Evolutionary conservation across 192 early-diverging fungal genomes (phyloP).

Genomic region (Backusella morwellensis): DNA sequence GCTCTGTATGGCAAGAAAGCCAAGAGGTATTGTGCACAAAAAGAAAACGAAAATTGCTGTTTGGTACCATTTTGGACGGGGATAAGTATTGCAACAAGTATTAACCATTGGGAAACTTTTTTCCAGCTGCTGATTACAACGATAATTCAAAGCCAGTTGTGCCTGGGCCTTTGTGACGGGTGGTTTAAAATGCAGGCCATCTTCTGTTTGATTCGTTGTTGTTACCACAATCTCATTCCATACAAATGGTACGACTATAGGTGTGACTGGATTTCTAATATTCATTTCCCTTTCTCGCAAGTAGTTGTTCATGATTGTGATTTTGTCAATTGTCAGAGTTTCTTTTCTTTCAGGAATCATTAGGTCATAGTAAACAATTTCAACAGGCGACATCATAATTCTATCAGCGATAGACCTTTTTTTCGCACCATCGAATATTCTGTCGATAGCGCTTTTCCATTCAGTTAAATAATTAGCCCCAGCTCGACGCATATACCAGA

Average conservation of each 20-base stretch:
- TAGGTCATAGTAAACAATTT: constrained; percentile 40
- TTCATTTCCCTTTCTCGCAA: constrained; percentile 28
- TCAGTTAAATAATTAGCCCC: constrained; percentile 38
- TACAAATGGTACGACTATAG: constrained; percentile 44
- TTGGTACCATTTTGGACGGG: constrained; percentile 44
- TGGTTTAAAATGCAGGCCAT: constrained; percentile 68
- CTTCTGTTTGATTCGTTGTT: constrained; percentile 43
- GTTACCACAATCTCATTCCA: constrained; percentile 50
- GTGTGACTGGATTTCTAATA: constrained; percentile 16
- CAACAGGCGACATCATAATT: constrained; percentile 30
- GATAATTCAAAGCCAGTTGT: constrained; percentile 58
- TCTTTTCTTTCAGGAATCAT: constrained; percentile 47
- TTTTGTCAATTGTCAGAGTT: constrained; percentile 43
- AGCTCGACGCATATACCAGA: constrained; percentile 64
- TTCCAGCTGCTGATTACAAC: constrained; percentile 54
- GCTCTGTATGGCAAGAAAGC: constrained; percentile 2
- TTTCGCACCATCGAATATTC: constrained; percentile 28
- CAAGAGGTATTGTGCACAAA: constrained; percentile 38
- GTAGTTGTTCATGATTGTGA: constrained; percentile 55
- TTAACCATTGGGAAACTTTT: constrained; percentile 45
- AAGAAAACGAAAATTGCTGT: constrained; percentile 37
- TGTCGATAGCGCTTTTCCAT: constrained; percentile 47
- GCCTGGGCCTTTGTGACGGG: constrained; percentile 49
- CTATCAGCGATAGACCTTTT: constrained; percentile 36
- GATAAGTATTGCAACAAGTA: constrained; percentile 62